Percentiles rank a stretch among this genome's conserved stretches.
phyloP scores from a whole-genome alignment of 1,284 basidiomycete species.

The Leccinum cinnamomeum region DNA sequence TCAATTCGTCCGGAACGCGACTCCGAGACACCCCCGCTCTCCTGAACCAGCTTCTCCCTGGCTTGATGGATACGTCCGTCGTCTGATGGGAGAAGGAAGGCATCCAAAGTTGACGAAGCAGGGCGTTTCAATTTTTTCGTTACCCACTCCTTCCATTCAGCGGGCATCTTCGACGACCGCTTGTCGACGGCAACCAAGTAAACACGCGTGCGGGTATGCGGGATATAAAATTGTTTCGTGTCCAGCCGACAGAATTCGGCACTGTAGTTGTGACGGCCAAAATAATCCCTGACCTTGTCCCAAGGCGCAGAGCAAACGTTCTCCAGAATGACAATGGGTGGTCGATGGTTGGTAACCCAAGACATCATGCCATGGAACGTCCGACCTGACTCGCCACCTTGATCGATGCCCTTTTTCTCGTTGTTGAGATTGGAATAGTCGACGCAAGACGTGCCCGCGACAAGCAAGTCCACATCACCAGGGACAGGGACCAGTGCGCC shows the following conservation, averaged over 20 bases:
- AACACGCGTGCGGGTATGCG: constrained; percentile 89
- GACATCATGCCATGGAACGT: constrained; percentile 92
- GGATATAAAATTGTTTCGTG: constrained; percentile 93
- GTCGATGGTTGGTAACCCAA: constrained; percentile 87
- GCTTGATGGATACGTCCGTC: constrained; percentile 91
- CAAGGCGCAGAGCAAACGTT: constrained; percentile 95
- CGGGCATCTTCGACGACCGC: constrained; percentile 56
- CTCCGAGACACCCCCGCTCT: constrained; percentile 56
- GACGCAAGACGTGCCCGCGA: constrained; percentile 95
- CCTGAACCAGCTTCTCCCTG: constrained; percentile 77
- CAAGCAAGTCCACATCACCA: constrained; percentile 85
- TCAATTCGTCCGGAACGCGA: constrained; percentile 74
- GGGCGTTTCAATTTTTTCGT: constrained; percentile 69
- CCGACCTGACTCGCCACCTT: constrained; percentile 85
- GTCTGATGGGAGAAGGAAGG: constrained; percentile 88
- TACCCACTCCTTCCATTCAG: constrained; percentile 72
- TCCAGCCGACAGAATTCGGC: constrained; percentile 77
- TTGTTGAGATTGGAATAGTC: constrained; percentile 97
- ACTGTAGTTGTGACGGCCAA: constrained; percentile 76
- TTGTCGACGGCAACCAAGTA: constrained; percentile 82
- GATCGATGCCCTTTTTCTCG: constrained; percentile 86
- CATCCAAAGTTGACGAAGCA: constrained; percentile 87
- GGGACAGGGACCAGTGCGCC: constrained; percentile 85
- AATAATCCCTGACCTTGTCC: constrained; percentile 74
- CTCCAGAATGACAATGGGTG: constrained; percentile 89